A percentile compares a stretch with the other conserved stretches of the same genome.
Evolutionary conservation across 495 filamentous ascomycete genomes (phyloP).

Genomic region (Podospora tetraspora): DNA sequence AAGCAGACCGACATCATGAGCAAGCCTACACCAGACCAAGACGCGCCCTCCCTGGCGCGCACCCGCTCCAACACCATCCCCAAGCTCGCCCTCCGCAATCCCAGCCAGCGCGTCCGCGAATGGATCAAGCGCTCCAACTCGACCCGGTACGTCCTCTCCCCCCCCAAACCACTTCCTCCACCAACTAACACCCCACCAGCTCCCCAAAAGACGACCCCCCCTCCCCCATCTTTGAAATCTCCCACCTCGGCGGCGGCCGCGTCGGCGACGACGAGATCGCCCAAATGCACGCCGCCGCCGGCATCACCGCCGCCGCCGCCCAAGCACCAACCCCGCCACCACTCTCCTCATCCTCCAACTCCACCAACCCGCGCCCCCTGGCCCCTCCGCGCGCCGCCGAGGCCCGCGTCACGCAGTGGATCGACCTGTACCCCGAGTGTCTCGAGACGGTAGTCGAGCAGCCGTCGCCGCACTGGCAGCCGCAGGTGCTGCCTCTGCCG

Average conservation of each 20-base stretch:
- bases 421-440: slow-evolving; percentile 23
- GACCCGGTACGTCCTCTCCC: slow-evolving; percentile 13
- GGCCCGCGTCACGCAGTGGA: slow-evolving; percentile 34
- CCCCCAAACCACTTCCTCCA: neutral
- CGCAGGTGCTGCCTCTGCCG: neutral
- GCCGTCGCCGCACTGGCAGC: slow-evolving; percentile 1
- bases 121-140: slow-evolving; percentile 30
- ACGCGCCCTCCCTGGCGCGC: neutral
- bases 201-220: neutral
- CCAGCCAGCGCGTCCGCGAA: slow-evolving; percentile 23
- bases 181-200: neutral
- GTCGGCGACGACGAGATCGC: slow-evolving; percentile 15
- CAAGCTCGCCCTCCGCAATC: slow-evolving; percentile 6
- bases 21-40: neutral
- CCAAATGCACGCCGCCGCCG: slow-evolving; percentile 8
- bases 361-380: neutral
- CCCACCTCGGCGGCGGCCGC: slow-evolving; percentile 32
- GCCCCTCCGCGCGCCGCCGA: slow-evolving; percentile 17
- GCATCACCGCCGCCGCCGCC: slow-evolving; percentile 2
- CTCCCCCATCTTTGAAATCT: slow-evolving; percentile 22
- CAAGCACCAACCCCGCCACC: slow-evolving; percentile 7
- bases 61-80: slow-evolving; percentile 17
- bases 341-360: slow-evolving; percentile 1
- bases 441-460: neutral
- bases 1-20: slow-evolving; percentile 2